Base-by-base conservation (phyloP, 345 rosid species). In the Erucastrum elatum region DNA sequence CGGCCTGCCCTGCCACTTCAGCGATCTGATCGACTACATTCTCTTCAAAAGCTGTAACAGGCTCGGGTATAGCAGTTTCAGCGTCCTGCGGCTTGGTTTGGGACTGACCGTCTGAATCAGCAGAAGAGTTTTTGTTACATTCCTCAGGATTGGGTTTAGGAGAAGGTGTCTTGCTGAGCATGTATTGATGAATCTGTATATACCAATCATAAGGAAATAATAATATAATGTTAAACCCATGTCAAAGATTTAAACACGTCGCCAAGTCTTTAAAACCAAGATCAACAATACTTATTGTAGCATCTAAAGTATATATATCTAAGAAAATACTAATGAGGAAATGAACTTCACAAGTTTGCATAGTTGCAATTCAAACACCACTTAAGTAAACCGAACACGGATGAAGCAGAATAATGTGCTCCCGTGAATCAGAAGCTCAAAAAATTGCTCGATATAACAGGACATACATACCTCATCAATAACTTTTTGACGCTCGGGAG, bases 151-250 rank as follows among this genome's bases (percentile, higher is more conserved):
- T 74, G 17, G 75, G 84, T 80, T 89, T 87, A n/a, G 93, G 90
- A 80, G 86, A 85, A 53, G 91, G 90, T 67, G 91, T 85, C 87
- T 92, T 95, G 88, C 92, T 86, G 31, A 91, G 82, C 94, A 95
- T 86, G 77, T 88, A 87, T 41, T 88, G 89, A 78, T 95, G 99
- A 66, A 95, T 90, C 99, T 95, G 94, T 17, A 26, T 15, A 51
- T 0, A 29, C 4, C 16, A 51, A 51, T 46, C 56, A 51, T 33
- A 26, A 65, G 13, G 4, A n/a, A n/a, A n/a, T n/a, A n/a, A n/a
- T n/a, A n/a, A n/a, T n/a, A n/a, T n/a, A n/a, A n/a, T n/a, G n/a
- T 61, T 61, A 60, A 61, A 49, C 49, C 53, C 6, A 39, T 27
- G 46, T 44, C 68, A 31, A 15, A 56, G 31, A 58, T 11, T 9